Evolutionary conservation across 768 basidiomycete species (phyloP).

Genomic region (Amyloporia xantha): DNA sequence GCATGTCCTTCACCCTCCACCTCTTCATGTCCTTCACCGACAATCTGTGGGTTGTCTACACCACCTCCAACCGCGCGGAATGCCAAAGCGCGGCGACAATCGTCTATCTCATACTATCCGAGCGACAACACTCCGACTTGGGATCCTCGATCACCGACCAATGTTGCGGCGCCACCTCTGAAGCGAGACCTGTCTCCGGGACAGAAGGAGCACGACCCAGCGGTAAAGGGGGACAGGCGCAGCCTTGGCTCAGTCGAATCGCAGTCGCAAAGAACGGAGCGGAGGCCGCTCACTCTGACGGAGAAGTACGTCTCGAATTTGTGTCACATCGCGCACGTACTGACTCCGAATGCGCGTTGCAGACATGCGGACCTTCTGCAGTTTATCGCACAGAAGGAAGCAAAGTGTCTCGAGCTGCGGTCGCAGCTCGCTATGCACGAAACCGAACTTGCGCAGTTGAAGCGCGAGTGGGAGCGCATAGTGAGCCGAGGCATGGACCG

Average conservation of each 20-base stretch:
- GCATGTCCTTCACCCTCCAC: conserved; percentile 18
- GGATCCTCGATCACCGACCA: conserved; percentile 20
- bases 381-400: conserved; percentile 83
- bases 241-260: conserved; percentile 20
- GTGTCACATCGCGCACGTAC: too few relatives aligned
- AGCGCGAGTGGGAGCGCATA: conserved; percentile 80
- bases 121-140: conserved; percentile 23
- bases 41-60: conserved; percentile 18
- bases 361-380: conserved; percentile 80
- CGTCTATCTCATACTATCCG: conserved; percentile 47
- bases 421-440: conserved; percentile 69
- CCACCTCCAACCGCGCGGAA: conserved; percentile 17
- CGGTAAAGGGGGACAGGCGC: conserved; percentile 22
- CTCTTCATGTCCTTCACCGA: conserved; percentile 21
- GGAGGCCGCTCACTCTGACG: conserved; percentile 49
- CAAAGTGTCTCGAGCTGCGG: conserved; percentile 74
- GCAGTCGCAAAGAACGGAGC: conserved; percentile 10
- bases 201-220: conserved; percentile 1
- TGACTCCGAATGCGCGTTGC: background rate
- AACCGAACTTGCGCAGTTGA: conserved; percentile 64
- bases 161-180: conserved; percentile 8
- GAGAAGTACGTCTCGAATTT: conserved; percentile 70
- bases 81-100: conserved; percentile 36
- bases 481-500: conserved; percentile 57
- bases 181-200: conserved; percentile 19